Conservation (phyloP, 148 eudicot species). For the Beta vulgaris region DNA sequence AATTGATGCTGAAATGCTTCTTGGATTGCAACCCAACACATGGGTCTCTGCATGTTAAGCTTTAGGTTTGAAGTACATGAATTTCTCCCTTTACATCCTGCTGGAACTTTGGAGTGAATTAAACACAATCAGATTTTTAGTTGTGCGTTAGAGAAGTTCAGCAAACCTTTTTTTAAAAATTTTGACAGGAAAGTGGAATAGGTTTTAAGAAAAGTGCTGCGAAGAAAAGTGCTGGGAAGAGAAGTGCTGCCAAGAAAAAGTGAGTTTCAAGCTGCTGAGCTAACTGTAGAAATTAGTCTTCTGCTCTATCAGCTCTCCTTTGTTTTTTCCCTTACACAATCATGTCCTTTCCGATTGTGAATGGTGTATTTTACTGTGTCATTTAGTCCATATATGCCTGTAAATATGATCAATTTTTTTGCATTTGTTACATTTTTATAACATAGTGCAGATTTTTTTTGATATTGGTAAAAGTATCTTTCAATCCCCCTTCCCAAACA, state of each 20-base stretch:
- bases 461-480: background rate
- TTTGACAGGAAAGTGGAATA: conserved; percentile 61
- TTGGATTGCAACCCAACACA: no score
- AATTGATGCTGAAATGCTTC: no score
- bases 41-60: background rate
- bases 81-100: background rate
- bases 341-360: background rate
- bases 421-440: background rate
- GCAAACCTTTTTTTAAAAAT: conserved; percentile 18
- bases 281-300: background rate
- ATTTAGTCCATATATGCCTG: background rate
- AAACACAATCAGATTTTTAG: background rate
- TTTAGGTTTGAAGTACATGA: background rate
- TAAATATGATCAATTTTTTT: background rate
- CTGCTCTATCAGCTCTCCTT: background rate
- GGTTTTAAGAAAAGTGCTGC: conserved; percentile 45
- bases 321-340: background rate
- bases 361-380: background rate
- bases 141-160: background rate
- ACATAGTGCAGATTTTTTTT: background rate
- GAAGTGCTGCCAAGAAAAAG: conserved; percentile 42
- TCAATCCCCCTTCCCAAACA: background rate
- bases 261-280: conserved; percentile 19
- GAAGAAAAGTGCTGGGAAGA: conserved; percentile 47
- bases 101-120: background rate